These are phyloP conservation scores for Tremella yokohamensis DNA, from an alignment of 768 basidiomycete genomes.

Conservation along the genomic window DNA sequence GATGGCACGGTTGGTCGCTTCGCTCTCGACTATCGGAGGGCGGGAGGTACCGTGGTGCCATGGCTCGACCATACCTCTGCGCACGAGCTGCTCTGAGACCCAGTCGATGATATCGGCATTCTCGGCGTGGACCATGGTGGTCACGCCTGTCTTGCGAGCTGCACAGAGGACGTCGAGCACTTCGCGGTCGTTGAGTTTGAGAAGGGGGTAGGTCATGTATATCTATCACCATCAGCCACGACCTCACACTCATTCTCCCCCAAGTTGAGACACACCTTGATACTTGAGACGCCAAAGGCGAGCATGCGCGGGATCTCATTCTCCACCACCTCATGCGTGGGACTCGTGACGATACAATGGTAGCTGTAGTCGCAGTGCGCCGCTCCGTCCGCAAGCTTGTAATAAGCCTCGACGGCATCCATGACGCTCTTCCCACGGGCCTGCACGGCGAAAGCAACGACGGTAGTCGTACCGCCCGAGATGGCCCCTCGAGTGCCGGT, in stretches of 20 bases:
- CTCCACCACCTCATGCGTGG: conserved; percentile 47
- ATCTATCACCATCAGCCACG: conserved; percentile 11
- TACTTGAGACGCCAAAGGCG: conserved; percentile 49
- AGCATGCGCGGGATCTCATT: conserved; percentile 50
- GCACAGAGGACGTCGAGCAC: conserved; percentile 50
- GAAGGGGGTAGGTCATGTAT: conserved; percentile 51
- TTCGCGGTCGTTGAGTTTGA: conserved; percentile 49
- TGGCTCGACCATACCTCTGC: conserved; percentile 41
- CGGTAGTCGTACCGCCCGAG: conserved; percentile 51
- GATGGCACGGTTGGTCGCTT: conserved; percentile 49
- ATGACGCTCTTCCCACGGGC: conserved; percentile 26
- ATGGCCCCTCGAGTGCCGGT: conserved; percentile 49
- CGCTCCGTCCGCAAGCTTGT: conserved; percentile 43
- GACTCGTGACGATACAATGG: conserved; percentile 52
- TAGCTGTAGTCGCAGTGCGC: conserved; percentile 50
- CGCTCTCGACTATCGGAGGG: conserved; percentile 45
- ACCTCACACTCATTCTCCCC: background rate
- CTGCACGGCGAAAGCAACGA: conserved; percentile 52
- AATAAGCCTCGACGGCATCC: conserved; percentile 50
- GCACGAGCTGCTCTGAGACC: conserved; percentile 39
- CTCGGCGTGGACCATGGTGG: conserved; percentile 50
- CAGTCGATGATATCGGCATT: conserved; percentile 50
- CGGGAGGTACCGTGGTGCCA: conserved; percentile 45
- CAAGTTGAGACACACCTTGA: conserved; percentile 40
- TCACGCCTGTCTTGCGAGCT: conserved; percentile 44